Percentiles rank a stretch among this genome's conserved stretches.
Evolutionary conservation across 371 early-diverging fungal genomes (phyloP).

Genomic region (Mucor ambiguus): DNA sequence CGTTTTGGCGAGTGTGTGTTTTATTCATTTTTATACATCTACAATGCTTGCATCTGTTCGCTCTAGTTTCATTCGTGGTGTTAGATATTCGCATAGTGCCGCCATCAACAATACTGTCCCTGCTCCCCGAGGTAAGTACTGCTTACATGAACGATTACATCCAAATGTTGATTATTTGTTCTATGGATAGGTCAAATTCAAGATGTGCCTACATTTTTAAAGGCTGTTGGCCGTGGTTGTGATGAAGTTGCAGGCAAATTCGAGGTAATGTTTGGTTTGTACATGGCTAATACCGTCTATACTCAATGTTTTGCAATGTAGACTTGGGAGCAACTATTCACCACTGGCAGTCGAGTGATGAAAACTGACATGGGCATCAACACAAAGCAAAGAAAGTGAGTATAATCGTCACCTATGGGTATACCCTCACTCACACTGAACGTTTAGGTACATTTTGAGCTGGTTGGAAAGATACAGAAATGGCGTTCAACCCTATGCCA

Average conservation of each 20-base stretch:
- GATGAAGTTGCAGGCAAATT: slow-evolving; percentile 60
- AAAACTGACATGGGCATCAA: slow-evolving; percentile 53
- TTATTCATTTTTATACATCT: background rate
- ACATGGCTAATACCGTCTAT: background rate
- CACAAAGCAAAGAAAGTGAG: slow-evolving; percentile 45
- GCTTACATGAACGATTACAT: no score
- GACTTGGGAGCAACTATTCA: slow-evolving; percentile 70
- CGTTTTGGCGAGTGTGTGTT: no score
- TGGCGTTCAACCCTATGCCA: slow-evolving; percentile 49
- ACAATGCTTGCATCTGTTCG: slow-evolving; percentile 10
- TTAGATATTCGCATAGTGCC: slow-evolving; percentile 27
- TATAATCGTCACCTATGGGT: background rate
- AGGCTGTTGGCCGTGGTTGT: slow-evolving; percentile 64
- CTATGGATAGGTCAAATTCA: slow-evolving; percentile 45
- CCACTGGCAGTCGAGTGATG: slow-evolving; percentile 48
- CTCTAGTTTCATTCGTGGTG: slow-evolving; percentile 14
- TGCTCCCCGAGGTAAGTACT: slow-evolving; percentile 25
- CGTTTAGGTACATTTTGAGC: slow-evolving; percentile 52
- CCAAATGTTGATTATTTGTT: background rate
- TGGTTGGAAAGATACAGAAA: slow-evolving; percentile 57
- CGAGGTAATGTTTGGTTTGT: slow-evolving; percentile 32
- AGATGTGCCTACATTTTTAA: slow-evolving; percentile 50
- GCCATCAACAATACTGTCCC: slow-evolving; percentile 22
- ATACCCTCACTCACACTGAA: background rate
- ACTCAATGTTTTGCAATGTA: slow-evolving; percentile 11